Evolutionary conservation across 2,329 filamentous ascomycete species (phyloP).

Genomic region (Neonectria neomacrospora): DNA sequence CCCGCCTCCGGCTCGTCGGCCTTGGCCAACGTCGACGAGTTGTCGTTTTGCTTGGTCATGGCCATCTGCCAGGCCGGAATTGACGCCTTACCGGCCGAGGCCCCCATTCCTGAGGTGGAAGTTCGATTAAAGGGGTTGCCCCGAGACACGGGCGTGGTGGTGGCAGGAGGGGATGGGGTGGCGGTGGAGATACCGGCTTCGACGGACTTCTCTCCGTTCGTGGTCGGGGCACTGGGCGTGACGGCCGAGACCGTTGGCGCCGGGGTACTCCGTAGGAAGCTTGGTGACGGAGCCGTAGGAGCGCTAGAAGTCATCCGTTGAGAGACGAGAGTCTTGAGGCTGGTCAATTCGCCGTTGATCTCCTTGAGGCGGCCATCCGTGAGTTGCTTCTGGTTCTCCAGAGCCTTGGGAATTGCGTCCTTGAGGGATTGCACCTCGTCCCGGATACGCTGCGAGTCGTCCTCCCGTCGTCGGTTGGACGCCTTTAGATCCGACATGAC

Average conservation of each 20-base stretch:
- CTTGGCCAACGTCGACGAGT: slow-evolving; percentile 43
- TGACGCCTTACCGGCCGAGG: slow-evolving; percentile 66
- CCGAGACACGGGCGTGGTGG: slow-evolving; percentile 19
- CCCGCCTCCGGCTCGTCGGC: slow-evolving; percentile 41
- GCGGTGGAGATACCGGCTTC: slow-evolving; percentile 44
- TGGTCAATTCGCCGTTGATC: slow-evolving; percentile 87
- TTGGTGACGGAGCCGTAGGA: slow-evolving; percentile 42
- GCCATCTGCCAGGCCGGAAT: slow-evolving; percentile 87
- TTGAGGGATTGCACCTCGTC: slow-evolving; percentile 87
- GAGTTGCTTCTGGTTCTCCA: slow-evolving; percentile 86
- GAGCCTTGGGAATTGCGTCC: slow-evolving; percentile 86
- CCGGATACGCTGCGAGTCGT: slow-evolving; percentile 85
- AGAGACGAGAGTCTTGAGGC: slow-evolving; percentile 86
- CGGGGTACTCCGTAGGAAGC: slow-evolving; percentile 42
- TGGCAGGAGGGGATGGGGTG: slow-evolving; percentile 44
- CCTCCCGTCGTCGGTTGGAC: slow-evolving; percentile 82
- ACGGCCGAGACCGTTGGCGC: slow-evolving; percentile 37
- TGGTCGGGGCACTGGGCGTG: slow-evolving; percentile 36
- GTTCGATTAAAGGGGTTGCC: slow-evolving; percentile 43
- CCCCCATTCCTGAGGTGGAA: slow-evolving; percentile 53
- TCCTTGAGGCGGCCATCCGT: slow-evolving; percentile 86
- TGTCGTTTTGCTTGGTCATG: slow-evolving; percentile 65
- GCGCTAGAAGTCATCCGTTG: slow-evolving; percentile 64
- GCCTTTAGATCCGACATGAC: slow-evolving; percentile 86
- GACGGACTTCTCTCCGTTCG: slow-evolving; percentile 44